Base-by-base conservation (phyloP, 2,329 filamentous ascomycete genomes). In the Claviceps sp. region DNA sequence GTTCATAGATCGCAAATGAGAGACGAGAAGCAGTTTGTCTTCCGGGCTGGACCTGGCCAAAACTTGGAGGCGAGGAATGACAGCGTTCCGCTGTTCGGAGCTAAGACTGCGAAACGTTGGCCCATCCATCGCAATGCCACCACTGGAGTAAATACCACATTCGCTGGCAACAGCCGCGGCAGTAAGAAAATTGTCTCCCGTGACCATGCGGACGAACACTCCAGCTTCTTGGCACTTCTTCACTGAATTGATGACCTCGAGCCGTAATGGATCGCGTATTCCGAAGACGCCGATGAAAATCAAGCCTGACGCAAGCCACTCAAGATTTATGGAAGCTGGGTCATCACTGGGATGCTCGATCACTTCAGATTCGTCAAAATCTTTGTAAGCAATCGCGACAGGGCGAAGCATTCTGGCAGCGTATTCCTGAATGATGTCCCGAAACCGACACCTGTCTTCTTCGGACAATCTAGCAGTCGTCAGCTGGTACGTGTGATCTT, bases 361-460 rank as follows among this genome's bases (percentile, higher is more conserved):
- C 22, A 74, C 75, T 26, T 86, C 85, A 76, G 82, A 86, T 53
- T 71, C 72, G 30, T 81, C 75, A 54, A 86, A 88, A 57, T 93
- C 87, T 46, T 79, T 77, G 65, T 86, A 89, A 4, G 86, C 75
- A 56, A 90, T 73, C 18, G 79, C 85, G 51, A 91, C 88, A 0
- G 85, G 88, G 47, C 86, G 81, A 13, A 91, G 75, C 52, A 84
- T 85, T 8, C 80, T 76, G 6, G 76, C 77, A 1, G 85, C 85
- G 60, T 87, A 88, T 13, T 62, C 61, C 9, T 65, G 58, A 8
- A 70, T 70, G 1, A 64, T 66, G 16, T 57, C 59, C n/a, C 62
- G 58, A 18, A 70, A 60, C 42, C 61, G 62, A 20, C 57, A 56
- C 4, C 65, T 61, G n/a, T 63, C 61, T 1, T 63, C 59, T n/a